Base-by-base conservation (phyloP, 2,329 filamentous ascomycete genomes). In the Thielaviopsis populi region DNA sequence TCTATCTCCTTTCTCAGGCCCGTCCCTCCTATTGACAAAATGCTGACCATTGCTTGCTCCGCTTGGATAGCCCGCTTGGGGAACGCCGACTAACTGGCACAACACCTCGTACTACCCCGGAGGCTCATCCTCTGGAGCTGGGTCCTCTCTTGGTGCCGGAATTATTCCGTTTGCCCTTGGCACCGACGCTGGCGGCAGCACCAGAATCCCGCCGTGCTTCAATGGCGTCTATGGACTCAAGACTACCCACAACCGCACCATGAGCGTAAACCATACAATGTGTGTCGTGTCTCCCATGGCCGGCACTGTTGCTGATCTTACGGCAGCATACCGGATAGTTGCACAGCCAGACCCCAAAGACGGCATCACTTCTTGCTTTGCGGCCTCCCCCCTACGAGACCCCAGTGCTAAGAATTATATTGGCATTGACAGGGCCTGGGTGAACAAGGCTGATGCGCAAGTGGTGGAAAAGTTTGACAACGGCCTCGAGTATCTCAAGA, bases 151-250 rank as follows among this genome's bases (percentile, higher is more conserved):
- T 30, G 80, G 80, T 22, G 80, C 83, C 7, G 89, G 89, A 1
- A 74, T 94, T 27, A 79, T 91, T 2, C 88, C 89, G n/a, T 83
- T 90, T 67, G 81, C 83, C 1, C 77, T 91, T 30, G 89, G 88
- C 43, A 86, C 85, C 5, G 88, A 92, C 69, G 86, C 87, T 1
- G 87, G 88, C 43, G 88, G 88, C 66, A 88, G 84, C 66, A 81
- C 89, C 64, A 84, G 89, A 46, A 82, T 94, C 43, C 89, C 89
- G 0, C 76, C 84, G 0, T 79, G 80, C 40, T 92, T 88, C 75
- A 94, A 89, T 72, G 89, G 89, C 59, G 74, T 89, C 24, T 95
- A 87, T 73, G 90, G 90, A 1, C 78, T 96, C 65, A 95, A 96
- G 73, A 78, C 89, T 0, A 85, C 83, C 0, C 87, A 94, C 71